phyloP scores from a whole-genome alignment of 345 rosid genomes.

The Citrus unshiu region DNA sequence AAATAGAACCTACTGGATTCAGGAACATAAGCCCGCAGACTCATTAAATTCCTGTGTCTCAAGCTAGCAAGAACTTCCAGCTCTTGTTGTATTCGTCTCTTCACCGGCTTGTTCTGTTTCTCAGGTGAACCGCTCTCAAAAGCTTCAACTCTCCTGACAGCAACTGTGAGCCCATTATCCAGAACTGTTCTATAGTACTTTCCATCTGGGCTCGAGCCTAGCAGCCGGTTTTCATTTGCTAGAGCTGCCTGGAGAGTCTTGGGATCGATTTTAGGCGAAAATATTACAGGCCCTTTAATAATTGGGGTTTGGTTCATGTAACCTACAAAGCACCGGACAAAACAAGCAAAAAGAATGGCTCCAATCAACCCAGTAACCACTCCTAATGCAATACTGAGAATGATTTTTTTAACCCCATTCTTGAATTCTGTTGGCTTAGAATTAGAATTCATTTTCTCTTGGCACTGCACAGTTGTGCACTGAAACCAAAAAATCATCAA shows the following conservation, averaged over 20 bases:
- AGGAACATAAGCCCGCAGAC: conserved; percentile 78
- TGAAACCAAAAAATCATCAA: conserved; percentile 31
- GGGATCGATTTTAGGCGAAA: conserved; percentile 73
- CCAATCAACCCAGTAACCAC: conserved; percentile 54
- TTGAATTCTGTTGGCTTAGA: conserved; percentile 39
- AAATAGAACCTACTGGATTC: conserved; percentile 67
- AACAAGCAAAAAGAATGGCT: conserved; percentile 52
- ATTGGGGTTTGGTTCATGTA: conserved; percentile 79
- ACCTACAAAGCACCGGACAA: conserved; percentile 45
- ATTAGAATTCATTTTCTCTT: conserved; percentile 31
- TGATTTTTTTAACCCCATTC: conserved; percentile 46
- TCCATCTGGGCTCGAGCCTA: conserved; percentile 77
- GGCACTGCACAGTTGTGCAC: conserved; percentile 40
- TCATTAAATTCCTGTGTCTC: conserved; percentile 85
- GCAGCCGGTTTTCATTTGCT: conserved; percentile 52
- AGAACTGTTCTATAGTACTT: conserved; percentile 70
- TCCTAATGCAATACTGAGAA: conserved; percentile 57
- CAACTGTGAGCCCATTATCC: conserved; percentile 72
- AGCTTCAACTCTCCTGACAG: conserved; percentile 67
- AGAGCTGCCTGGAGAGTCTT: conserved; percentile 73
- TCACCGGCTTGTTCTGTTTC: conserved; percentile 50
- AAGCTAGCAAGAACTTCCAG: conserved; percentile 75
- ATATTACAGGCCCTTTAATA: conserved; percentile 88
- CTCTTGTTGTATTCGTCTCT: conserved; percentile 76
- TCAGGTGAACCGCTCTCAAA: conserved; percentile 53